Base-by-base conservation (phyloP, 495 filamentous ascomycete species). In the Evansstolkia leycettana region DNA sequence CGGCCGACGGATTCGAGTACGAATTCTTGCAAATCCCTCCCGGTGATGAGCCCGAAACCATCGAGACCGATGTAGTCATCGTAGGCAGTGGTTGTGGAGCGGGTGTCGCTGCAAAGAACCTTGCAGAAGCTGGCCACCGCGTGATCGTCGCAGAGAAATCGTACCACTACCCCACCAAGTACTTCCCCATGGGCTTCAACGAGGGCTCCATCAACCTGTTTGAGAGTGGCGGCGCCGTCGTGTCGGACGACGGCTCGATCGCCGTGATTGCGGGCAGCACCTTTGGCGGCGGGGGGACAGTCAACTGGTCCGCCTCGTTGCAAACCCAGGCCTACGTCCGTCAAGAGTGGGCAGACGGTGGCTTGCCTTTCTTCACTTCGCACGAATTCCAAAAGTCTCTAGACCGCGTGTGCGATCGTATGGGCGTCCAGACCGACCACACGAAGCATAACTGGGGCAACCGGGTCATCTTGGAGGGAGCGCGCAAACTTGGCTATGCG, bases 71-170 rank as follows among this genome's bases (percentile, higher is more conserved):
- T 50, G 76, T 92, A 1, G 76, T 92, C 11, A 75, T 94, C 39
- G 69, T 94, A 5, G 88, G 88, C 1, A 87, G 81, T 34, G 88
- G 88, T 12, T 89, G 82, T 46, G 88, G 88, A 33, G 86, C 82
- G n/a, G 82, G 67, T 0, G 86, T 94, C 0, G 72, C 70, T 18
- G 86, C 88, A 9, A 86, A 86, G 57, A 80, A 79, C 17, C 60
- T 94, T 3, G 76, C 86, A 8, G 76, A 84, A 46, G 80, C 73
- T 2, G 82, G 76, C n/a, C 56, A 80, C 33, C 60, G 60, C 6
- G 84, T 94, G 14, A 51, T 93, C 2, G 84, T 95, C 0, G 76
- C 89, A 3, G 87, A 95, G 30, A 90, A 89, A 48, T 70, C 72
- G 1, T 78, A 82, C 44, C 73, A 86, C 33, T 90, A 82, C 54